These are phyloP conservation scores for Phytophthora sojae DNA, from an alignment of 352 stramenopile species.

Conservation along the genomic window DNA sequence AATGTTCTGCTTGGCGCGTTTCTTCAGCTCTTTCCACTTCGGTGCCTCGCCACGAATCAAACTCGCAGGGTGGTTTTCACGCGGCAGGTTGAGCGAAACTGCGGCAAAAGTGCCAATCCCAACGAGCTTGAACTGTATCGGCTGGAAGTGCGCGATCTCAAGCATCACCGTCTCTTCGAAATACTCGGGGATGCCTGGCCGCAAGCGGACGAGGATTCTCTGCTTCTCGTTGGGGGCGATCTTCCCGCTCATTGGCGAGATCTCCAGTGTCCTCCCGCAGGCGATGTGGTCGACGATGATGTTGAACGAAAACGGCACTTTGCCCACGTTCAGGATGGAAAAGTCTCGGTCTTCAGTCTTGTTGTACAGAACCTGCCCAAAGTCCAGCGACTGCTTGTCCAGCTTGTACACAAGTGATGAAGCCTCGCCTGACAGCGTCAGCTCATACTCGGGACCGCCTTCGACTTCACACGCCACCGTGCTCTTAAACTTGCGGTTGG, in stretches of 20 bases:
- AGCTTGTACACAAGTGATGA: slow-evolving; percentile 93
- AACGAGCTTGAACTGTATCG: slow-evolving; percentile 90
- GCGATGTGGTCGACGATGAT: slow-evolving; percentile 56
- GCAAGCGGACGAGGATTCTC: slow-evolving; percentile 86
- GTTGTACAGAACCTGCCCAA: slow-evolving; percentile 94
- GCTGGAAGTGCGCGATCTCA: slow-evolving; percentile 95
- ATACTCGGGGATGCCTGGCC: slow-evolving; percentile 86
- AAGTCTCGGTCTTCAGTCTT: slow-evolving; percentile 94
- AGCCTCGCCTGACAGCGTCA: slow-evolving; percentile 90
- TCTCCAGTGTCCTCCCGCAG: slow-evolving; percentile 68
- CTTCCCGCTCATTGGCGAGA: slow-evolving; percentile 81
- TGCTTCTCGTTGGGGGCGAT: slow-evolving; percentile 92
- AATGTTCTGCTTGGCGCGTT: slow-evolving; percentile 55
- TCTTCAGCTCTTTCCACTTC: slow-evolving; percentile 83
- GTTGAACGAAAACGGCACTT: slow-evolving; percentile 91
- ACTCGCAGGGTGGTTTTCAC: slow-evolving; percentile 71
- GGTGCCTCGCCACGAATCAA: slow-evolving; percentile 59
- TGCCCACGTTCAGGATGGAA: slow-evolving; percentile 92
- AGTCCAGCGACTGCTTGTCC: slow-evolving; percentile 93
- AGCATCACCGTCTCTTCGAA: slow-evolving; percentile 92
- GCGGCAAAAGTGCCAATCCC: slow-evolving; percentile 92
- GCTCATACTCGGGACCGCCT: slow-evolving; percentile 94
- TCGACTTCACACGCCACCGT: slow-evolving; percentile 93
- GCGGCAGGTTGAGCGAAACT: slow-evolving; percentile 90
- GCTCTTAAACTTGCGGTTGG: slow-evolving; percentile 92